A percentile compares a stretch with the other conserved stretches of the same genome.
Evolutionary conservation across 1,139 yeast species (phyloP).

Genomic region (Candida sp.): DNA sequence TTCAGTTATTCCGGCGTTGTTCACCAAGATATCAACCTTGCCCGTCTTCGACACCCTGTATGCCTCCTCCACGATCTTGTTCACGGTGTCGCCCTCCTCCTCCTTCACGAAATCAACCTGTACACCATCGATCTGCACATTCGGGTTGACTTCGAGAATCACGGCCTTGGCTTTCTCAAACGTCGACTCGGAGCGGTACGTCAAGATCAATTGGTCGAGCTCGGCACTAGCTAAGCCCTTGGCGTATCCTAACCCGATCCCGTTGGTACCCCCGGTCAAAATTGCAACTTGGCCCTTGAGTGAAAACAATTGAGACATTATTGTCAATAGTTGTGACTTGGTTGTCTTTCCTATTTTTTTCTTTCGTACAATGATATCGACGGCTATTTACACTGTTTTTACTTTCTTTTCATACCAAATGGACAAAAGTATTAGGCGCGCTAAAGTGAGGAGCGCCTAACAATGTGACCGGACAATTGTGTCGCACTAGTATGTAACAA

Average conservation of each 20-base stretch:
- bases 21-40: conserved; percentile 52
- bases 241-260: conserved; percentile 40
- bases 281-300: conserved; percentile 38
- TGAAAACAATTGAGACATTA: conserved; percentile 23
- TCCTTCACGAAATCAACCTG: conserved; percentile 22
- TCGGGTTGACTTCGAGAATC: conserved; percentile 22
- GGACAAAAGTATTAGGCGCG: too few species aligned
- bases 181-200: conserved; percentile 23
- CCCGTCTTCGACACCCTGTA: conserved; percentile 29
- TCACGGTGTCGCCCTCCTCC: conserved; percentile 19
- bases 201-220: conserved; percentile 29
- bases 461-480: too few species aligned
- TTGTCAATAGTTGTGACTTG: background rate
- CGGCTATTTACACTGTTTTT: too few species aligned
- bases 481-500: too few species aligned
- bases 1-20: conserved; percentile 57
- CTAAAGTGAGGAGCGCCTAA: too few species aligned
- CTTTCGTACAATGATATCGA: background rate
- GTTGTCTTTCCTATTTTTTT: background rate
- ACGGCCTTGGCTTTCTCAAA: conserved; percentile 20
- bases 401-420: too few species aligned
- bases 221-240: conserved; percentile 39
- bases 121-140: conserved; percentile 22
- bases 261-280: conserved; percentile 38
- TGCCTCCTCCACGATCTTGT: conserved; percentile 40